phyloP scores from a whole-genome alignment of 768 basidiomycete genomes.

The Leccinum disarticulatum region DNA sequence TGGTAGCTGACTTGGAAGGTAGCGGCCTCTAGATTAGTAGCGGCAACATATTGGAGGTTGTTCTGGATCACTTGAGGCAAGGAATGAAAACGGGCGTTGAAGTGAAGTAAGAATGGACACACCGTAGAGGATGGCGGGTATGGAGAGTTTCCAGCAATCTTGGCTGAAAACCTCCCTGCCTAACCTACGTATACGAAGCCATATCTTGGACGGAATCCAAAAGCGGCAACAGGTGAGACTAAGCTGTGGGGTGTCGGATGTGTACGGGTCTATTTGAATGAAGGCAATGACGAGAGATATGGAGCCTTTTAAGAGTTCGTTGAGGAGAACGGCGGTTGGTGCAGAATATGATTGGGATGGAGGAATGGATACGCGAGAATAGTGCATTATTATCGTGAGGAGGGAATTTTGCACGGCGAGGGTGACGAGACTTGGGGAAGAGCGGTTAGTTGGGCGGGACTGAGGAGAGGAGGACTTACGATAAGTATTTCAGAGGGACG shows the following conservation, averaged over 20 bases:
- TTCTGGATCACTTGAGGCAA: slow-evolving; percentile 74
- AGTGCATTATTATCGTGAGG: slow-evolving; percentile 93
- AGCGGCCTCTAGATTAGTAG: slow-evolving; percentile 89
- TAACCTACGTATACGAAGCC: slow-evolving; percentile 54
- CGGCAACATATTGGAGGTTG: slow-evolving; percentile 93
- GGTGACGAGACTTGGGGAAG: slow-evolving; percentile 64
- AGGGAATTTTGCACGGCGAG: slow-evolving; percentile 91
- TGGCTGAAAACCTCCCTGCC: slow-evolving; percentile 74
- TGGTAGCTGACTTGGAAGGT: slow-evolving; percentile 97
- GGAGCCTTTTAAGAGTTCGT: slow-evolving; percentile 88
- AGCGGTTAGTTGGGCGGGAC: slow-evolving; percentile 3
- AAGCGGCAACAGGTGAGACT: slow-evolving; percentile 33
- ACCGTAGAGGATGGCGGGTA: slow-evolving; percentile 94
- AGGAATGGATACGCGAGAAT: slow-evolving; percentile 82
- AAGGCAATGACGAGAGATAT: slow-evolving; percentile 90
- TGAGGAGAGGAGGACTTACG: slow-evolving; percentile 46
- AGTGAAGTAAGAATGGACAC: slow-evolving; percentile 14
- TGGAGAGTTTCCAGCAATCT: slow-evolving; percentile 97
- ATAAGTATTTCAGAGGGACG: slow-evolving; percentile 76
- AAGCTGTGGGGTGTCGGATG: slow-evolving; percentile 31
- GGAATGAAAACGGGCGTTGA: slow-evolving; percentile 8
- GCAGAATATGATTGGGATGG: slow-evolving; percentile 83
- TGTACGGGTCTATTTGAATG: slow-evolving; percentile 48
- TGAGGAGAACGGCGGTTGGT: slow-evolving; percentile 91
- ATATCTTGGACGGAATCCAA: slow-evolving; percentile 37